Conservation (phyloP, 768 basidiomycete species). For the Russula sp. region DNA sequence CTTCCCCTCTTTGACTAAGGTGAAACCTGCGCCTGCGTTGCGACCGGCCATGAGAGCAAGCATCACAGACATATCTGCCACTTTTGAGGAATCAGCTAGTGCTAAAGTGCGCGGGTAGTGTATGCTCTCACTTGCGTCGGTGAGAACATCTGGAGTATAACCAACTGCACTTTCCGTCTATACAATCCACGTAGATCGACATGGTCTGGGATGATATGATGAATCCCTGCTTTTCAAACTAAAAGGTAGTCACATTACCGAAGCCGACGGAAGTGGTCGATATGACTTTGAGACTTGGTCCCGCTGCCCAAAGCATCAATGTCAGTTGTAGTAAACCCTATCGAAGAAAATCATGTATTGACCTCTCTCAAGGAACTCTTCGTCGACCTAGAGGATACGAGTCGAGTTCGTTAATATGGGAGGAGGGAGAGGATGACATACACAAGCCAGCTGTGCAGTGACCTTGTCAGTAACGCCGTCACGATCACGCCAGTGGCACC, state of each 20-base stretch:
- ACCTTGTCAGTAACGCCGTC: conserved; percentile 65
- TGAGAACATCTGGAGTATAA: conserved; percentile 92
- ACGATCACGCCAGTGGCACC: conserved; percentile 59
- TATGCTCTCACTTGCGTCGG: conserved; percentile 67
- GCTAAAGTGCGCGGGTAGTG: not conserved
- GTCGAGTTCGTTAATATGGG: conserved; percentile 18
- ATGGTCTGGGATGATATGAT: conserved; percentile 65
- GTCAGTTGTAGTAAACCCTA: not conserved
- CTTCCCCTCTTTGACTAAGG: conserved; percentile 65
- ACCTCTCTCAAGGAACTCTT: conserved; percentile 66
- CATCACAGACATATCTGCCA: conserved; percentile 89
- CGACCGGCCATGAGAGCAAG: conserved; percentile 90
- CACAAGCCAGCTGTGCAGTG: conserved; percentile 11
- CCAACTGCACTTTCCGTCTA: conserved; percentile 69
- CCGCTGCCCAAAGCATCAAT: conserved; percentile 49
- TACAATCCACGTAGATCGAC: conserved; percentile 61
- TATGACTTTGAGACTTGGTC: conserved; percentile 70
- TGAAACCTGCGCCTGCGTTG: conserved; percentile 62
- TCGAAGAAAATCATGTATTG: not conserved
- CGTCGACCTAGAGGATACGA: conserved; percentile 52
- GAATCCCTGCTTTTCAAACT: not conserved
- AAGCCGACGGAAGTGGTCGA: conserved; percentile 94
- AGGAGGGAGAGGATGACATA: conserved; percentile 9
- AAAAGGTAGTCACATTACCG: conserved; percentile 44
- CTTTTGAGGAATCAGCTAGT: conserved; percentile 42